Conservation (phyloP, 2,329 filamentous ascomycete species). For the Trichoderma sp. region DNA sequence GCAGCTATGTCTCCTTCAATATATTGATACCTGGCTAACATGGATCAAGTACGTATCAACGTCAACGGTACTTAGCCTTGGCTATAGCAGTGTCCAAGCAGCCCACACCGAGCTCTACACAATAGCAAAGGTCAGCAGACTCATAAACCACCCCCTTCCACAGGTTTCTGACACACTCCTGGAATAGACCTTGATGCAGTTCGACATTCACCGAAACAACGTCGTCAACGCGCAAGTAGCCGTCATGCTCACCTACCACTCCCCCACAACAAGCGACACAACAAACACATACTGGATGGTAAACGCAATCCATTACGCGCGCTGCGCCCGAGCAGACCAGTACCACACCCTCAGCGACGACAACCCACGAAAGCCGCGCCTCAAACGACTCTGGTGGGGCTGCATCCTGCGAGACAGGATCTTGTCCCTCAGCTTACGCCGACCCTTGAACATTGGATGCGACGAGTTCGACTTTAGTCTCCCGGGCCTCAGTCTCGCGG, state of each 20-base stretch:
- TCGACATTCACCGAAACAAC: slow-evolving; percentile 22
- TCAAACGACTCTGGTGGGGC: slow-evolving; percentile 27
- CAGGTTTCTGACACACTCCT: neutral
- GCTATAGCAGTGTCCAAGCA: slow-evolving; percentile 13
- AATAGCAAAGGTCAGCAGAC: slow-evolving; percentile 1
- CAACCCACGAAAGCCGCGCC: neutral
- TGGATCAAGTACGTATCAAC: slow-evolving; percentile 2
- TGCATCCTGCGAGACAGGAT: slow-evolving; percentile 21
- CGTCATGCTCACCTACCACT: slow-evolving; percentile 22
- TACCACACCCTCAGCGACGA: slow-evolving; percentile 6
- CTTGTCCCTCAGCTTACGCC: slow-evolving; percentile 22
- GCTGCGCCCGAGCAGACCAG: slow-evolving; percentile 20
- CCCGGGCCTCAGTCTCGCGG: slow-evolving; percentile 5
- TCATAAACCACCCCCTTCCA: neutral
- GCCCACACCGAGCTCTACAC: slow-evolving; percentile 21
- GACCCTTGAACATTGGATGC: slow-evolving; percentile 13
- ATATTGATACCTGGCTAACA: too few species aligned
- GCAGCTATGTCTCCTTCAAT: neutral
- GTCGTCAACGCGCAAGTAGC: slow-evolving; percentile 21
- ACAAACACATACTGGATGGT: slow-evolving; percentile 26
- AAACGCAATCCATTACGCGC: slow-evolving; percentile 16
- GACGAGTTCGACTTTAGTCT: slow-evolving; percentile 21
- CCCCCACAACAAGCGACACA: slow-evolving; percentile 8
- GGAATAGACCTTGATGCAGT: slow-evolving; percentile 6
- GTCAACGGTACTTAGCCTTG: slow-evolving; percentile 15